phyloP scores from a whole-genome alignment of 345 rosid species.

The Gossypium mustelinum region DNA sequence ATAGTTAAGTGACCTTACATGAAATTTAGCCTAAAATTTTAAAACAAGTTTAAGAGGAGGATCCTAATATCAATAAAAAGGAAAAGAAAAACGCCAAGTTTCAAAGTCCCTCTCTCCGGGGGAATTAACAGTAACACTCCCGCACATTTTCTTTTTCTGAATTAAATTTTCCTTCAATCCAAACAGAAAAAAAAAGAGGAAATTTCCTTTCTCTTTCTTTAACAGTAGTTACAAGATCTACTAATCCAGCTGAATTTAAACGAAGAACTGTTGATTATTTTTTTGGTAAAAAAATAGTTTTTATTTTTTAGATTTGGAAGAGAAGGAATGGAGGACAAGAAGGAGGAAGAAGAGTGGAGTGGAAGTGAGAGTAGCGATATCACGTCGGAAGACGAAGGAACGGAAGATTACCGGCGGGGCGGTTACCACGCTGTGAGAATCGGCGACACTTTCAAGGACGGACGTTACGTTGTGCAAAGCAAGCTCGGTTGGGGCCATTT shows the following conservation, averaged over 20 bases:
- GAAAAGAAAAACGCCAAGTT: neutral
- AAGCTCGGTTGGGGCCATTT: constrained; percentile 87
- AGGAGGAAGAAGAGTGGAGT: constrained; percentile 32
- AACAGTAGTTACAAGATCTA: neutral
- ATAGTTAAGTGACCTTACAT: too few species aligned
- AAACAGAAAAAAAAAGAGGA: neutral
- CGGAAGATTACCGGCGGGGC: constrained; percentile 66
- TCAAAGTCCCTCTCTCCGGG: neutral
- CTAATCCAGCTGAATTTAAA: neutral
- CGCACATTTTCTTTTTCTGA: neutral
- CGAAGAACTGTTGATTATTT: neutral
- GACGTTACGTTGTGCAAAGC: constrained; percentile 55
- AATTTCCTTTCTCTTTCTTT: neutral
- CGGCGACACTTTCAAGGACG: constrained; percentile 60
- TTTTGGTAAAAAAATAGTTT: neutral
- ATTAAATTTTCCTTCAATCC: neutral
- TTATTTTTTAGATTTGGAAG: constrained; percentile 4
- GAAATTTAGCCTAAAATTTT: neutral
- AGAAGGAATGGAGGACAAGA: constrained; percentile 34
- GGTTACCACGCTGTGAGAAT: constrained; percentile 69
- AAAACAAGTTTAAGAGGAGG: neutral
- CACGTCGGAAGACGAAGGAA: constrained; percentile 78
- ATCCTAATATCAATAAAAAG: neutral
- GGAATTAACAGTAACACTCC: neutral
- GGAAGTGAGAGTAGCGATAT: constrained; percentile 52